Evolutionary conservation across 192 early-diverging fungal genomes (phyloP).

Genomic region (Rhizophlyctis rosea): DNA sequence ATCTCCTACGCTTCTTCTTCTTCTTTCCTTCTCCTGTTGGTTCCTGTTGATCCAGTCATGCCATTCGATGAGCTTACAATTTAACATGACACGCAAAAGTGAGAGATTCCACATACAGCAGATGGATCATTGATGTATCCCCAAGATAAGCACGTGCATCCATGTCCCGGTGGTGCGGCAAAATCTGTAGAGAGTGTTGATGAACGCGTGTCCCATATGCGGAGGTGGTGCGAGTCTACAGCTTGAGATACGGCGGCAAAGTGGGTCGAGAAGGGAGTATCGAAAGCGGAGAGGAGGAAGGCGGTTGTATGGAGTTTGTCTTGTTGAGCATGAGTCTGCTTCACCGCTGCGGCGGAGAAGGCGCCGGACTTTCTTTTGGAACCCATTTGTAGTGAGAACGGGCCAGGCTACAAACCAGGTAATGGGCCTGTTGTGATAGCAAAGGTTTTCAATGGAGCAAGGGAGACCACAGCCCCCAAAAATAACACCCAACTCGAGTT

Average conservation of each 20-base stretch:
- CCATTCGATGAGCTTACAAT: too few species aligned
- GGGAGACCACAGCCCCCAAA: too few species aligned
- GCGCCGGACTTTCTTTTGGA: too few species aligned
- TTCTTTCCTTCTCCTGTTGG: slow-evolving; percentile 2
- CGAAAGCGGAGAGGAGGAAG: slow-evolving; percentile 19
- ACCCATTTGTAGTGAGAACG: too few species aligned
- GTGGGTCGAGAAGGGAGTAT: not conserved
- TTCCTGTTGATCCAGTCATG: too few species aligned
- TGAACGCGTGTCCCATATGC: slow-evolving; percentile 24
- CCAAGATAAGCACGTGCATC: slow-evolving; percentile 13
- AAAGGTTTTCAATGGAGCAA: too few species aligned
- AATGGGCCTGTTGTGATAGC: too few species aligned
- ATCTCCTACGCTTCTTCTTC: slow-evolving; percentile 17
- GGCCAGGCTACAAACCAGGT: too few species aligned
- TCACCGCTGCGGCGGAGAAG: slow-evolving; percentile 13
- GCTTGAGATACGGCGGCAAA: slow-evolving; percentile 18
- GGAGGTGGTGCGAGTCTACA: slow-evolving; percentile 15
- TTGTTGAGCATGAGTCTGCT: slow-evolving; percentile 1
- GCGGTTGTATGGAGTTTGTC: slow-evolving; percentile 10
- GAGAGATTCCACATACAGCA: too few species aligned
- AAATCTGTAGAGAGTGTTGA: slow-evolving; percentile 14
- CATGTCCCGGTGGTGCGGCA: not conserved
- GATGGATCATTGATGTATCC: not conserved
- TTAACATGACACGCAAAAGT: too few species aligned
- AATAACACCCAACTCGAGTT: too few species aligned